Evolutionary conservation across 345 rosid genomes (phyloP).

Genomic region (Citrus medica): DNA sequence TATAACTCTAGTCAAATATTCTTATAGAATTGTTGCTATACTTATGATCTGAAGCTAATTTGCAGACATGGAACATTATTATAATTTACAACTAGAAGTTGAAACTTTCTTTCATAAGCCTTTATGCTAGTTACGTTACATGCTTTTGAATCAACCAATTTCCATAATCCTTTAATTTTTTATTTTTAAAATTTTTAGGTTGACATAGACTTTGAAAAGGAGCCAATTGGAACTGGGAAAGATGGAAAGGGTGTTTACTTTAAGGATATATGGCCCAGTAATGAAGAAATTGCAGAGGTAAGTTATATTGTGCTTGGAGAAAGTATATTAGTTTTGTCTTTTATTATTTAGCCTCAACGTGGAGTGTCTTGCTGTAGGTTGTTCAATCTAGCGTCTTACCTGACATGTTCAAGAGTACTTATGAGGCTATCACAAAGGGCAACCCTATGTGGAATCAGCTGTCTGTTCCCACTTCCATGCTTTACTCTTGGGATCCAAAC

Average conservation of each 20-base stretch:
- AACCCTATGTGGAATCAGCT: slow-evolving; percentile 80
- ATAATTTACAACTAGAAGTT: background rate
- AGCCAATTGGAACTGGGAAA: slow-evolving; percentile 64
- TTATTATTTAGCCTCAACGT: background rate
- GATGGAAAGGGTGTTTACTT: slow-evolving; percentile 65
- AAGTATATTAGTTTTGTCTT: background rate
- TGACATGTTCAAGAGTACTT: slow-evolving; percentile 74
- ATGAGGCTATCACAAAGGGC: slow-evolving; percentile 70
- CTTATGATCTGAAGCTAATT: background rate
- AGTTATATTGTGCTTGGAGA: background rate
- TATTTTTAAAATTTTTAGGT: slow-evolving; percentile 38
- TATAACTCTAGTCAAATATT: background rate
- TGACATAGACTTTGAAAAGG: slow-evolving; percentile 82
- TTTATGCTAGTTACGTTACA: background rate
- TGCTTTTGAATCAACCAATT: background rate
- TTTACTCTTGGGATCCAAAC: slow-evolving; percentile 72
- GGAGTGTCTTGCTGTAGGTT: slow-evolving; percentile 32
- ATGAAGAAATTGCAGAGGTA: slow-evolving; percentile 76
- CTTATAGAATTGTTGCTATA: background rate
- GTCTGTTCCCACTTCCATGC: slow-evolving; percentile 40
- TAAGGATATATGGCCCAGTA: slow-evolving; percentile 77
- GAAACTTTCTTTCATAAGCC: background rate
- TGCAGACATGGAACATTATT: background rate
- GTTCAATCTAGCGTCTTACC: slow-evolving; percentile 73
- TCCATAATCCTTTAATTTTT: background rate